Base-by-base conservation (phyloP, 2,329 filamentous ascomycete genomes). In the Colletotrichum lini region DNA sequence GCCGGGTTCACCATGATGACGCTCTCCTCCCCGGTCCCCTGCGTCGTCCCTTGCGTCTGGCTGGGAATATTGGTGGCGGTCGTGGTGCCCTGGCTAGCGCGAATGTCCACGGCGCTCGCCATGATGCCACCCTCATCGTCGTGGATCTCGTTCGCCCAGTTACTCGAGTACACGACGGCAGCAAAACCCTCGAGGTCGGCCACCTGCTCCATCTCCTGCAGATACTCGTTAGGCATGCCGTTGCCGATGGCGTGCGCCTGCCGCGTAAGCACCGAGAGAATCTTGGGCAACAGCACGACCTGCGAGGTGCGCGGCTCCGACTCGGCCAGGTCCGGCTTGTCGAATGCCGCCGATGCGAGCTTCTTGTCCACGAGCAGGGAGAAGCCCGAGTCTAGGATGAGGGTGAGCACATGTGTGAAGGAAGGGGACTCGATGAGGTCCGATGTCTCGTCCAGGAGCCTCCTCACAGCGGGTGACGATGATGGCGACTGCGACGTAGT, bases 371-470 rank as follows among this genome's bases (percentile, higher is more conserved):
- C 88, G 18, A 99, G 88, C 30, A 92, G 89, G 3, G 93, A 93
- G 83, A 98, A 99, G 65, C 92, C 93, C 56, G 94, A 89, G 80
- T 98, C 95, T 71, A 98, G 92, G 67, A 98, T 88, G 69, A 94
- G 90, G 2, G 93, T 94, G 54, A 98, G 88, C 45, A 99, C 95
- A 77, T 95, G 92, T 0, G 92, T 89, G 82, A 98, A 98, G 45
- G 94, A 90, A 0, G 96, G 96, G 1, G 96, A 98, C 79, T 99
- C 96, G 78, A 98, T 92, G 30, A 99, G 89, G 79, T 99, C 96
- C 49, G 96, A 94, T 2, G 96, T 98, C 84, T 99, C 96, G 79
- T 99, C 96, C 1, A 99, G 89, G 23, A 99, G 89, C 69, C 93
- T 92, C 67, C 96, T 91, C 67, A 99, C 89, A 1, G 91, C 89